A percentile compares a stretch with the other conserved stretches of the same genome.
These are phyloP conservation scores for Talaromyces atroroseus DNA, from an alignment of 2,329 filamentous ascomycete genomes.

Conservation along the genomic window DNA sequence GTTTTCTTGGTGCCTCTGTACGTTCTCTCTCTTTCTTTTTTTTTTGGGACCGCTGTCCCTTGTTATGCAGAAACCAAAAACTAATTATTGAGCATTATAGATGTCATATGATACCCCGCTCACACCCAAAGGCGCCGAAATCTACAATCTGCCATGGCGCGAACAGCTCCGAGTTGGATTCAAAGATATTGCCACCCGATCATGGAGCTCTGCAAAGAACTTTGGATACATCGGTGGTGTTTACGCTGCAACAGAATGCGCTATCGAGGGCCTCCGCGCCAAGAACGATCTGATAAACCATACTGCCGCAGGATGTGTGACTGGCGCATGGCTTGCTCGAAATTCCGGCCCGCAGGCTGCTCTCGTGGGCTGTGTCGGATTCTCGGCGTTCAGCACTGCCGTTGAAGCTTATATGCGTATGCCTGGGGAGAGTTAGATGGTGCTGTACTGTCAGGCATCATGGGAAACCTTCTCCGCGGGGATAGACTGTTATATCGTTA, in stretches of 20 bases:
- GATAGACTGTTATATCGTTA: not conserved
- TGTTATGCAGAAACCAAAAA: not conserved
- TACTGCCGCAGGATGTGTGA: conserved; percentile 80
- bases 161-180: conserved; percentile 82
- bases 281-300: conserved; percentile 93
- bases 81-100: conserved; percentile 41
- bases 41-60: not conserved
- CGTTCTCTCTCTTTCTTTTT: conserved; percentile 32
- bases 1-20: conserved; percentile 96
- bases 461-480: not conserved
- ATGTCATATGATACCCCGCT: conserved; percentile 98
- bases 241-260: conserved; percentile 90
- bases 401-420: conserved; percentile 90
- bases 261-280: conserved; percentile 80
- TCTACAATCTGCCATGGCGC: conserved; percentile 65
- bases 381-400: conserved; percentile 85
- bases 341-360: conserved; percentile 86
- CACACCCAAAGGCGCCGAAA: conserved; percentile 51
- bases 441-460: not conserved
- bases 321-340: conserved; percentile 79
- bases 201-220: conserved; percentile 81
- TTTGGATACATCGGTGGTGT: conserved; percentile 90
- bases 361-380: conserved; percentile 80
- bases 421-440: conserved; percentile 46
- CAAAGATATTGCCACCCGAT: conserved; percentile 87